Conservation (phyloP, 768 basidiomycete genomes). For the Tremella yokohamensis region DNA sequence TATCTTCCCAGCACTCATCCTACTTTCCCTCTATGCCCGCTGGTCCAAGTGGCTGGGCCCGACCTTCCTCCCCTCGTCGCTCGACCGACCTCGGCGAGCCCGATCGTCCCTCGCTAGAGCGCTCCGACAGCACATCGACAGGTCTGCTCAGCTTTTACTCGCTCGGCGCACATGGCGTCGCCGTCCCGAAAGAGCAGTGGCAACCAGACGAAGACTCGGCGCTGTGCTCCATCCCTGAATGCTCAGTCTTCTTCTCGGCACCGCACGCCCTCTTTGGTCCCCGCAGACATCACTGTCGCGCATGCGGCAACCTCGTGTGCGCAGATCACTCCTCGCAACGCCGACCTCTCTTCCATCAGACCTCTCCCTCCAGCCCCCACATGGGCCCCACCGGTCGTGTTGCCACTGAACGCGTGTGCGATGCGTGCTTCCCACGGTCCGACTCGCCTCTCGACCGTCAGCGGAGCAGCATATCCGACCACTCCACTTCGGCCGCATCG, state of each 20-base stretch:
- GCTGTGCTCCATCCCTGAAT: slow-evolving; percentile 34
- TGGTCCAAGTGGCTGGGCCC: too few species aligned
- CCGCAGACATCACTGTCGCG: slow-evolving; percentile 42
- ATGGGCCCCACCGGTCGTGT: slow-evolving; percentile 13
- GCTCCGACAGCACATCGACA: too few species aligned
- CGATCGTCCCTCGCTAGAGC: too few species aligned
- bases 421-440: slow-evolving; percentile 22
- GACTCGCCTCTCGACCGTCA: neutral
- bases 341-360: slow-evolving; percentile 13
- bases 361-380: slow-evolving; percentile 2
- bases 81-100: too few species aligned
- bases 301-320: slow-evolving; percentile 40
- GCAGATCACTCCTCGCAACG: slow-evolving; percentile 27
- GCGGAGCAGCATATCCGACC: neutral
- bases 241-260: slow-evolving; percentile 37
- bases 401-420: slow-evolving; percentile 33
- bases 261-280: slow-evolving; percentile 28
- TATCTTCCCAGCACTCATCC: too few species aligned
- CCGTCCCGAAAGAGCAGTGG: slow-evolving; percentile 12
- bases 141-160: too few species aligned
- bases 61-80: too few species aligned
- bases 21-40: too few species aligned
- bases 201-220: slow-evolving; percentile 38
- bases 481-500: slow-evolving; percentile 4
- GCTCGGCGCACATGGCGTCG: too few species aligned